Base-by-base conservation (phyloP, 2,329 filamentous ascomycete genomes). In the Botrytis squamosa region DNA sequence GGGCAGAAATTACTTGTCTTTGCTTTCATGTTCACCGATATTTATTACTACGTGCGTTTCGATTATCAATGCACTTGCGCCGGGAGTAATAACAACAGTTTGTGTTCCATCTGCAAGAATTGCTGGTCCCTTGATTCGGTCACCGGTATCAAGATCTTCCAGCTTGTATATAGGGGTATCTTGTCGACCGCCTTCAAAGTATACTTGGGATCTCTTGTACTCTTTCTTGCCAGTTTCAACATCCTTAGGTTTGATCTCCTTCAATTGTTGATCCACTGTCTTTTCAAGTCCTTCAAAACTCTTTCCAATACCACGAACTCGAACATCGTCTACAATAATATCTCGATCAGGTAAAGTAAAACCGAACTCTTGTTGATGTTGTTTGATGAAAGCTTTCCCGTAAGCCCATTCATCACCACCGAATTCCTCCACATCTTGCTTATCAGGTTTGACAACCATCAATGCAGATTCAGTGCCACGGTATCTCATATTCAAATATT, bases 401-500 rank as follows among this genome's bases (percentile, higher is more conserved):
- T 95, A 98, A 1, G 91, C 92, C 92, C 93, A 97, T 20, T 93
- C 89, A 38, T 93, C 89, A 10, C 89, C 90, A 38, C 82, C 85
- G 76, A 88, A 92, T 22, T 87, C 84, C 74, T 89, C 83, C 0
- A 86, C 86, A 73, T 93, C 90, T 69, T 90, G 87, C 55, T 86
- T 83, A 3, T 83, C 87, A 0, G 94, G 93, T 82, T 92, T 93
- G 76, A 96, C 84, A 66, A 97, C 89, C 94, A 97, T 98, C 60
- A 97, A 86, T 0, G 94, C 93, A 12, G 94, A 97, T 81, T 97
- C 94, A 0, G 94, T 97, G 18, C 94, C 94, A 52, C 93, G 89
- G 80, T 97, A 97, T 73, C 95, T 87, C 91, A 98, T 94, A 81
- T 98, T 97, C 73, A 98, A 88, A 80, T 97, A 98, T 80, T 97